phyloP scores from a whole-genome alignment of 345 rosid genomes.

The Brassica incana region DNA sequence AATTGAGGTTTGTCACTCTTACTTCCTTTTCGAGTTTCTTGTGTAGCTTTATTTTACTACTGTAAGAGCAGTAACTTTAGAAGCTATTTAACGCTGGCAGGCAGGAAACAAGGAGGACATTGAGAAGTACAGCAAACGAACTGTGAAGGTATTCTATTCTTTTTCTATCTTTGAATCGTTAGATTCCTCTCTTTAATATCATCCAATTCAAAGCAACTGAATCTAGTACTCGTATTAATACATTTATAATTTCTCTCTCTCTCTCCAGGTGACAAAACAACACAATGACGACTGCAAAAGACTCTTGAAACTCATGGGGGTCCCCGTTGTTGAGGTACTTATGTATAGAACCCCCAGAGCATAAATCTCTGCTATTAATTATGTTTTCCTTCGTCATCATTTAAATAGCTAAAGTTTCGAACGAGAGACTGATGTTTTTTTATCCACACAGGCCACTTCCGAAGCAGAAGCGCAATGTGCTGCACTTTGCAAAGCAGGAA shows the following conservation, averaged over 20 bases:
- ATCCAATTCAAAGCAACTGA: conserved; percentile 3
- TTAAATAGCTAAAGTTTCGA: conserved; percentile 11
- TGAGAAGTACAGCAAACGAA: conserved; percentile 90
- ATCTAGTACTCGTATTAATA: too few relatives aligned
- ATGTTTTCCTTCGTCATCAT: background rate
- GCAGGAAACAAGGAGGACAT: conserved; percentile 81
- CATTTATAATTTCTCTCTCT: too few relatives aligned
- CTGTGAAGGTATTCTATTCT: conserved; percentile 63
- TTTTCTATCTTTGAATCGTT: background rate
- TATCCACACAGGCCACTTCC: conserved; percentile 69
- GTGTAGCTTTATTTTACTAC: background rate
- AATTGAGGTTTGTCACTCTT: conserved; percentile 51
- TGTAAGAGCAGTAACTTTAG: background rate
- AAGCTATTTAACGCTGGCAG: conserved; percentile 37
- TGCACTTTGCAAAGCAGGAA: conserved; percentile 81
- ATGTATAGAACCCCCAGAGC: background rate
- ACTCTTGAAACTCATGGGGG: conserved; percentile 86
- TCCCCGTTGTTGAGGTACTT: conserved; percentile 82
- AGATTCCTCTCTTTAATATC: background rate
- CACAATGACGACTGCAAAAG: conserved; percentile 94
- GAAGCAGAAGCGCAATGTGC: conserved; percentile 97
- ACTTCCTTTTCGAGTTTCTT: conserved; percentile 3
- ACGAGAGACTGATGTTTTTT: conserved; percentile 15
- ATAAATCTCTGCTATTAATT: background rate
- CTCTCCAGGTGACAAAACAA: conserved; percentile 72